A percentile compares a stretch with the other conserved stretches of the same genome.
phyloP scores from a whole-genome alignment of 1,284 basidiomycete species.

The Cutaneotrichosporon sp. region DNA sequence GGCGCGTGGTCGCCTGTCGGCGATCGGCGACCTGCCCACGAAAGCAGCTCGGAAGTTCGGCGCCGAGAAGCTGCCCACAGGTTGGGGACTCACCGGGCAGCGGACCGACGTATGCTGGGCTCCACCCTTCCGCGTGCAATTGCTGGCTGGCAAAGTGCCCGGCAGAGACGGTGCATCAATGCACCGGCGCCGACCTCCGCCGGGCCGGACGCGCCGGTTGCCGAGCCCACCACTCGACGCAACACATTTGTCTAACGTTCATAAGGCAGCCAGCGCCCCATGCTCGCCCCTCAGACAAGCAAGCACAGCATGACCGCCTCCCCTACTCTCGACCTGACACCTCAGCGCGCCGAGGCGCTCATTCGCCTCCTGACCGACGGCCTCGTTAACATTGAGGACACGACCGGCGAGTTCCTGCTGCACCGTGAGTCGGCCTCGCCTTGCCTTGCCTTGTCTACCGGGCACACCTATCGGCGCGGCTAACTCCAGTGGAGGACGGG shows the following conservation, averaged over 20 bases:
- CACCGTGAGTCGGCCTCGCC: slow-evolving; percentile 36
- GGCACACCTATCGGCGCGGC: too few species aligned
- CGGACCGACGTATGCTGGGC: too few species aligned
- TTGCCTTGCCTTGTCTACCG: too few species aligned
- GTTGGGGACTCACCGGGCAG: too few species aligned
- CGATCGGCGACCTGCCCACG: background rate
- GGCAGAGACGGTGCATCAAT: background rate
- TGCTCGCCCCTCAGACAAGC: background rate
- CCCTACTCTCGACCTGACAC: slow-evolving; percentile 21
- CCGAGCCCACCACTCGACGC: background rate
- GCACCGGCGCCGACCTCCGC: background rate
- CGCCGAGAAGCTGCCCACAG: too few species aligned
- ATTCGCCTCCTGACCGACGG: slow-evolving; percentile 61
- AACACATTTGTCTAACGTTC: background rate
- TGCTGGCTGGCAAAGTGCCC: background rate
- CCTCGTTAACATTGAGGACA: slow-evolving; percentile 64
- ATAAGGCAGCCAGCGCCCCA: background rate
- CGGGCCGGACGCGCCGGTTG: background rate
- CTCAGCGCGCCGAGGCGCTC: slow-evolving; percentile 39
- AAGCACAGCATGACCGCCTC: slow-evolving; percentile 12
- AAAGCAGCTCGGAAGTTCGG: background rate
- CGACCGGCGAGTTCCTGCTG: slow-evolving; percentile 62
- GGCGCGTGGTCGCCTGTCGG: too few species aligned
- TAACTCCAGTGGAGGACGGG: slow-evolving; percentile 58
- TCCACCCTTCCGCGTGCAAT: too few species aligned